These are phyloP conservation scores for Tuber microsphaerosporum DNA, from an alignment of 495 filamentous ascomycete genomes.

Conservation along the genomic window DNA sequence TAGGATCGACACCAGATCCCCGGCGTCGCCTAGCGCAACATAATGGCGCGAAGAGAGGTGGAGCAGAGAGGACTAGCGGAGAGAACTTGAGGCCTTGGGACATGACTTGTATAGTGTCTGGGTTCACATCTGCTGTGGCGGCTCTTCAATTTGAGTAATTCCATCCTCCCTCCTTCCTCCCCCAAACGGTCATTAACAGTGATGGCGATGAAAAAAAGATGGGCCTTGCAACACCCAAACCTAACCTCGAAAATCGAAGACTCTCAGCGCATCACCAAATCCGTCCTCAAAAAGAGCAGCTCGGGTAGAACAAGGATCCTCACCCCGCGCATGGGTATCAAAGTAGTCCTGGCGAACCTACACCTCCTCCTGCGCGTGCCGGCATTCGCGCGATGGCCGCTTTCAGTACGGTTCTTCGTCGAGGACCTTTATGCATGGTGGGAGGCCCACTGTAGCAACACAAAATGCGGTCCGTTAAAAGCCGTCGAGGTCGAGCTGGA, in stretches of 20 bases:
- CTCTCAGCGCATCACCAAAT: constrained; percentile 49
- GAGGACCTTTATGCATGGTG: constrained; percentile 62
- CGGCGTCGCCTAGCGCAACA: constrained; percentile 75
- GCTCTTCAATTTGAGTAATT: constrained; percentile 89
- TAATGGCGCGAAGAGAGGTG: constrained; percentile 72
- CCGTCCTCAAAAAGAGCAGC: constrained; percentile 41
- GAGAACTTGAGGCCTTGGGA: constrained; percentile 75
- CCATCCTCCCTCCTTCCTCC: neutral
- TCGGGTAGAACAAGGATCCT: constrained; percentile 45
- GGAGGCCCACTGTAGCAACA: constrained; percentile 53
- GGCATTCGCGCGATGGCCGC: constrained; percentile 74
- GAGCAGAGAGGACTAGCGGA: constrained; percentile 66
- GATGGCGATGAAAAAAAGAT: constrained; percentile 49
- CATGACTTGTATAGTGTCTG: constrained; percentile 79
- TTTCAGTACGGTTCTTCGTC: constrained; percentile 72
- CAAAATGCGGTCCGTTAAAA: constrained; percentile 47
- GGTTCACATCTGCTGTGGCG: constrained; percentile 77
- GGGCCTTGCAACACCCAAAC: constrained; percentile 85
- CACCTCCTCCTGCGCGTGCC: constrained; percentile 69
- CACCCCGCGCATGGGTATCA: constrained; percentile 53
- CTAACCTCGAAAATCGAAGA: constrained; percentile 63
- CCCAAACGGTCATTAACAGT: neutral
- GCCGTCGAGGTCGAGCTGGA: constrained; percentile 55
- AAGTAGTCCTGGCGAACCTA: constrained; percentile 62
- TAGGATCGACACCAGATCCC: constrained; percentile 88